Evolutionary conservation across 129 eudicot genomes (phyloP).

Genomic region (Flaveria robusta): DNA sequence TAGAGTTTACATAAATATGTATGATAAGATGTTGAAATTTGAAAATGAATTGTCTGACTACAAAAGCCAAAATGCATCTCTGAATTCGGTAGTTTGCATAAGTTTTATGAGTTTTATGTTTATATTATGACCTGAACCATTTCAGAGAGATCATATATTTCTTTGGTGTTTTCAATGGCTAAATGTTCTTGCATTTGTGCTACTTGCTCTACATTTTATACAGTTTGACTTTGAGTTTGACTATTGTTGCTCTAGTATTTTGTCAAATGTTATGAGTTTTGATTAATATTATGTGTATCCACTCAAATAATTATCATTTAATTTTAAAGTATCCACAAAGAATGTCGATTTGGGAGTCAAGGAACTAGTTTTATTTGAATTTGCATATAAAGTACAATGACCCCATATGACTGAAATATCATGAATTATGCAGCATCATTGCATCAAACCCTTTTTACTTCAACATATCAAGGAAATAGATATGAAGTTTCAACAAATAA

Average conservation of each 20-base stretch:
- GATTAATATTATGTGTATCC: conserved; percentile 10
- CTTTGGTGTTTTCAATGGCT: conserved; percentile 3
- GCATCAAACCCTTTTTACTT: neutral
- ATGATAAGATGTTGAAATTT: neutral
- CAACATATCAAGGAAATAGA: conserved; percentile 4
- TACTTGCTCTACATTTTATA: neutral
- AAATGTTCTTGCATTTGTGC: conserved; percentile 18
- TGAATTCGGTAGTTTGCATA: neutral
- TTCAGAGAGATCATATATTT: neutral
- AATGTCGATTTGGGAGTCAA: neutral
- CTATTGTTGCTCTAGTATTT: conserved; percentile 14
- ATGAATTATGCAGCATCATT: neutral
- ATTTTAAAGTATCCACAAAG: neutral
- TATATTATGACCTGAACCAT: conserved; percentile 4
- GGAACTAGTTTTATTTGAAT: neutral
- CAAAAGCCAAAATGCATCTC: conserved; percentile 17
- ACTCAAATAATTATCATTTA: neutral
- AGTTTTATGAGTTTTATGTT: neutral
- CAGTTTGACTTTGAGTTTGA: conserved; percentile 22
- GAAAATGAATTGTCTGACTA: conserved; percentile 10
- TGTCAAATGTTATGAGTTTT: conserved; percentile 13
- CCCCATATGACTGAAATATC: neutral
- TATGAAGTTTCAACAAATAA: neutral
- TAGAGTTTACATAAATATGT: conserved; percentile 3
- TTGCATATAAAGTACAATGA: neutral